Evolutionary conservation across 1,139 yeast genomes (phyloP), one percentile per base, ranked within the genome.

Genomic region (Taphrina sp.): DNA sequence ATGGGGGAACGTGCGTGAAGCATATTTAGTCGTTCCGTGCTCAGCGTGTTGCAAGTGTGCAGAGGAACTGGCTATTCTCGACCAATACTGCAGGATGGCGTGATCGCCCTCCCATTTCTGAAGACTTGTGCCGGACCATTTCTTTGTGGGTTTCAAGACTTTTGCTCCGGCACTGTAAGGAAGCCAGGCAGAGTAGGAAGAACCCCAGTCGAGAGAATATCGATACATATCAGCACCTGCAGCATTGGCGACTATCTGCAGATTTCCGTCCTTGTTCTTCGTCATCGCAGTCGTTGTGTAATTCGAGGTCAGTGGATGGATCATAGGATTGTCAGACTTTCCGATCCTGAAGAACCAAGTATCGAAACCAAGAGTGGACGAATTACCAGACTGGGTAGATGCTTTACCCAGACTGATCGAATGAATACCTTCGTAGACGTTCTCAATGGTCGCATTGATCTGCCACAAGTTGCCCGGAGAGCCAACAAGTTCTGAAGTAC

Each of bases 211-310:
- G n/a, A 46, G 45, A 10, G 55, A 39, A 33, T 57, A 57, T 12
- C 59, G 39, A 28, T 39, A 57, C 45, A 31, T 35, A 29, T 34
- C 52, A 5, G 59, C 59, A 14, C 59, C 59, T 3, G 58, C 46
- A 12, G 59, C 58, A 31, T 46, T 46, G 3, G 58, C 54, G 5
- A 41, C 51, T 10, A 57, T 36, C 10, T 58, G 45, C 17, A 45
- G 23, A n/a, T 16, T 19, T 7, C 55, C 52, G n/a, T 57, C 33
- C 14, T 38, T n/a, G 26, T 33, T 36, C 19, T 19, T 31, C 14
- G 44, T 23, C 29, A 57, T 14, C 5, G 42, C 38, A 5, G 41
- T 14, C 10, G 36, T 26, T 14, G 56, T 41, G 43, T 57, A 57
- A 17, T 57, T 54, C 10, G 59, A 55, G 4, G 46, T 37, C 28